These are phyloP conservation scores for Colletotrichum magnum DNA, from an alignment of 2,329 filamentous ascomycete genomes.

Conservation along the genomic window DNA sequence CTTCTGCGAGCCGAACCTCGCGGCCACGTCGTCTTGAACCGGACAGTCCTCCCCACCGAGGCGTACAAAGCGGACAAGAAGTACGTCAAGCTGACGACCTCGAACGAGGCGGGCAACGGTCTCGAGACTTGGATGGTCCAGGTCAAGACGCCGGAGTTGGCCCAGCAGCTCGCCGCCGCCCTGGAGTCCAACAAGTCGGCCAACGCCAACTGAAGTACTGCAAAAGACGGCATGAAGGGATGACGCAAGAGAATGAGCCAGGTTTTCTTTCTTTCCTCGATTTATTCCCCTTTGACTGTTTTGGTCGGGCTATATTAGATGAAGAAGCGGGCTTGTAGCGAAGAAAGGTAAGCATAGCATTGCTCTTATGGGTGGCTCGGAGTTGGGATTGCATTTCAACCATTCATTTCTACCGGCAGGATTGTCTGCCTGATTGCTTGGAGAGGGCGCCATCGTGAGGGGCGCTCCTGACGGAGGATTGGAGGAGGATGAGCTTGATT, in stretches of 20 bases:
- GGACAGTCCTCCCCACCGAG: conserved; percentile 71
- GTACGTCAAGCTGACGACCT: conserved; percentile 71
- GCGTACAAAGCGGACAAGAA: conserved; percentile 74
- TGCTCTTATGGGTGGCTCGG: conserved; percentile 32
- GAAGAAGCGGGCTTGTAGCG: conserved; percentile 30
- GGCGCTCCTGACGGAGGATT: conserved; percentile 15
- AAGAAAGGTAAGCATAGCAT: conserved; percentile 40
- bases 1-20: conserved; percentile 82
- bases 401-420: conserved; percentile 9
- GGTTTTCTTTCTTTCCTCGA: conserved; percentile 21
- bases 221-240: conserved; percentile 12
- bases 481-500: not conserved
- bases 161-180: conserved; percentile 46
- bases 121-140: conserved; percentile 80
- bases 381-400: conserved; percentile 21
- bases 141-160: conserved; percentile 75
- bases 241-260: conserved; percentile 25
- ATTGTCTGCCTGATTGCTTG: conserved; percentile 4
- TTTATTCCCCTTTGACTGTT: conserved; percentile 25
- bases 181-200: conserved; percentile 61
- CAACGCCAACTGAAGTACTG: conserved; percentile 63
- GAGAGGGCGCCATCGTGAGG: conserved; percentile 2
- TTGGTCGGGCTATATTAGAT: conserved; percentile 35
- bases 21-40: conserved; percentile 82
- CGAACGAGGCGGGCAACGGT: conserved; percentile 69